These are phyloP conservation scores for Notholithocarpus densiflorus DNA, from an alignment of 306 rosid species.

Conservation along the genomic window DNA sequence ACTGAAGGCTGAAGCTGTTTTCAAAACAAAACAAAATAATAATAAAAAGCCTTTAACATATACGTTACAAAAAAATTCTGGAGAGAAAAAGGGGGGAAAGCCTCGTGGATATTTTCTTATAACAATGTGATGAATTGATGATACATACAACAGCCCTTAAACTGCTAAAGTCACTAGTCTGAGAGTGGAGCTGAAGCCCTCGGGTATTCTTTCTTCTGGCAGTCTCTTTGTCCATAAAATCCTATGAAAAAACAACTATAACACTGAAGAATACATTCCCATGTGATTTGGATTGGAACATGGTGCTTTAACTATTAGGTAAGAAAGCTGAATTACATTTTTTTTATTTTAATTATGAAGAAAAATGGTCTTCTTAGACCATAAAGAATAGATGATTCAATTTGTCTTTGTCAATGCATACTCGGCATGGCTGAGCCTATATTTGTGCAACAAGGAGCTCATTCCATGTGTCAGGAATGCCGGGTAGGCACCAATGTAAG, in stretches of 20 bases:
- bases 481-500: slow-evolving; percentile 96
- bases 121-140: not conserved
- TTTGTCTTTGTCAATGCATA: not conserved
- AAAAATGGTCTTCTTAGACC: slow-evolving; percentile 34
- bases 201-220: not conserved
- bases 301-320: slow-evolving; percentile 10
- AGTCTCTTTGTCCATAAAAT: not conserved
- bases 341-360: not conserved
- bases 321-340: slow-evolving; percentile 15
- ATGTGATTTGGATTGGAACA: not conserved
- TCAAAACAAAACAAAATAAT: not conserved
- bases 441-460: slow-evolving; percentile 81
- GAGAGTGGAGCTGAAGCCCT: not conserved
- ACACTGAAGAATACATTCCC: not conserved
- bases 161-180: not conserved
- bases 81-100: not conserved
- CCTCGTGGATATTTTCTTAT: not conserved
- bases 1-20: not conserved
- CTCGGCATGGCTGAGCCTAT: slow-evolving; percentile 27
- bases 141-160: slow-evolving; percentile 1
- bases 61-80: not conserved
- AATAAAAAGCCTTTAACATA: not conserved
- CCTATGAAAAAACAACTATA: not conserved
- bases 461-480: slow-evolving; percentile 92
- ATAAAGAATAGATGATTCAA: slow-evolving; percentile 28